Conservation (phyloP, 441 rosid genomes). For the Capsella rubella region DNA sequence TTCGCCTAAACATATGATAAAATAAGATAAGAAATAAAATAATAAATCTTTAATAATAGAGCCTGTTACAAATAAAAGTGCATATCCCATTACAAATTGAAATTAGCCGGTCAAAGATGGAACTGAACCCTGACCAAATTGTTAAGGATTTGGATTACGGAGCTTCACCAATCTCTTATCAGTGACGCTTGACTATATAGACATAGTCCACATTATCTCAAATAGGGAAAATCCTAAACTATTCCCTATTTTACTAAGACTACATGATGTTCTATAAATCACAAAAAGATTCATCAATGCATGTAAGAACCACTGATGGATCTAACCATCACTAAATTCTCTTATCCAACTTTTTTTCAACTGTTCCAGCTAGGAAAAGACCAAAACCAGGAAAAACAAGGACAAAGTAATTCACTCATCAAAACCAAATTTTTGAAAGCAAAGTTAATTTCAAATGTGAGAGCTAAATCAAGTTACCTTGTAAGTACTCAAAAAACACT, state of each 20-base stretch:
- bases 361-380: background rate
- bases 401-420: background rate
- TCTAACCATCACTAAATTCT: conserved; percentile 3
- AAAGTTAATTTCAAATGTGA: background rate
- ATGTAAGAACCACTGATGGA: background rate
- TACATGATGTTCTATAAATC: conserved; percentile 19
- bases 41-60: background rate
- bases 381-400: background rate
- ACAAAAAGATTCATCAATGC: conserved; percentile 9
- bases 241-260: background rate
- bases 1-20: conserved; percentile 56
- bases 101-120: conserved; percentile 1
- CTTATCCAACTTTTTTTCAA: background rate
- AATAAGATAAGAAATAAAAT: conserved; percentile 9
- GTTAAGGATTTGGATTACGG: background rate
- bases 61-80: background rate
- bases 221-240: background rate
- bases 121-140: background rate
- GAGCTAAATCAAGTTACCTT: conserved; percentile 51
- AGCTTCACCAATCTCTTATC: background rate
- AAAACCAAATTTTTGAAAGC: background rate
- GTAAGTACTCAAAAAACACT: conserved; percentile 79
- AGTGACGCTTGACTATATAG: background rate
- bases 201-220: conserved; percentile 10
- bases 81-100: background rate